Percentiles rank a stretch among this genome's conserved stretches.
Evolutionary conservation across 2,329 filamentous ascomycete species (phyloP).

Genomic region (Ophiocordyceps camponoti-floridani): DNA sequence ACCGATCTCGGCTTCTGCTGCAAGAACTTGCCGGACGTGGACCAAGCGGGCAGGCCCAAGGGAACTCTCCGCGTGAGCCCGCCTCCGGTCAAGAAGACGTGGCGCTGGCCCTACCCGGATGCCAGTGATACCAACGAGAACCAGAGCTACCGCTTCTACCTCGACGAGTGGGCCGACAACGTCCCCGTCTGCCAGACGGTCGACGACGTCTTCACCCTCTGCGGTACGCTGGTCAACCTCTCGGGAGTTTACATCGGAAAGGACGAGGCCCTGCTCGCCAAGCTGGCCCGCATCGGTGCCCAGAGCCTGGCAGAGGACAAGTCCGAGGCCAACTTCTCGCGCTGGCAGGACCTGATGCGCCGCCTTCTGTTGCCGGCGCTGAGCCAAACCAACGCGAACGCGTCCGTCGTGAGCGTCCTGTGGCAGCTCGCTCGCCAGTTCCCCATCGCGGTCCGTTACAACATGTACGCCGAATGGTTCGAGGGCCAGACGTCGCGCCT

Average conservation of each 20-base stretch:
- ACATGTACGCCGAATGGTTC: slow-evolving; percentile 89
- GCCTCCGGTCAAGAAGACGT: slow-evolving; percentile 42
- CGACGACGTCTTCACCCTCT: slow-evolving; percentile 79
- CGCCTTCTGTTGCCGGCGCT: slow-evolving; percentile 75
- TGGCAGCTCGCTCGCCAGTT: slow-evolving; percentile 71
- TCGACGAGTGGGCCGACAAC: slow-evolving; percentile 93
- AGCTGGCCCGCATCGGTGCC: slow-evolving; percentile 70
- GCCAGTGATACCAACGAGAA: slow-evolving; percentile 58
- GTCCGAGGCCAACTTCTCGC: slow-evolving; percentile 50
- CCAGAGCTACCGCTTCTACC: slow-evolving; percentile 81
- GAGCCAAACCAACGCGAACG: slow-evolving; percentile 71
- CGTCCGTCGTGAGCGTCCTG: slow-evolving; percentile 68
- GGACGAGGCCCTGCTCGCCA: slow-evolving; percentile 60
- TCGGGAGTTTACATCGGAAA: slow-evolving; percentile 81
- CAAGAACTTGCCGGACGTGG: slow-evolving; percentile 29
- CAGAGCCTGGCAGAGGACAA: slow-evolving; percentile 53
- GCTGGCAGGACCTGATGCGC: slow-evolving; percentile 75
- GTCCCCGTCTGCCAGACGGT: slow-evolving; percentile 79
- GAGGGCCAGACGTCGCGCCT: slow-evolving; percentile 58
- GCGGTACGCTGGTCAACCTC: slow-evolving; percentile 66
- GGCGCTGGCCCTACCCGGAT: slow-evolving; percentile 76
- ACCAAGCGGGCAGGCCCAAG: slow-evolving; percentile 51
- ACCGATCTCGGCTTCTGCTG: slow-evolving; percentile 17
- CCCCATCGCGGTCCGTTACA: slow-evolving; percentile 59
- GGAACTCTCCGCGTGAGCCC: slow-evolving; percentile 46